These are phyloP conservation scores for Gentiana straminea DNA, from an alignment of 257 asterid genomes.

Conservation along the genomic window DNA sequence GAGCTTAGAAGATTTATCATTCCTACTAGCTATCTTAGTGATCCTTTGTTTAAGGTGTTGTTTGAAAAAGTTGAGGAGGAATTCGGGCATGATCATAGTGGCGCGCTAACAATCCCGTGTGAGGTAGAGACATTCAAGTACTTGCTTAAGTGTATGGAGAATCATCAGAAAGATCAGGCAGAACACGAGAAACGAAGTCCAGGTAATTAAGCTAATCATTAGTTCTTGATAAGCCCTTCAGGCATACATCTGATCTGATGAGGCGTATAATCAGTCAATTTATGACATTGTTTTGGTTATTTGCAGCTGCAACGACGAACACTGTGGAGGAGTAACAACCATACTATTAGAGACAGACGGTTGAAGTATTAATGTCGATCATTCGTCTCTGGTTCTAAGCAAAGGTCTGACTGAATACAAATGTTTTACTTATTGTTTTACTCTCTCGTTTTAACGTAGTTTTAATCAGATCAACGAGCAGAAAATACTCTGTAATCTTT, in stretches of 20 bases:
- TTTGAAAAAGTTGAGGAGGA: slow-evolving; percentile 67
- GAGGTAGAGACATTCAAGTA: slow-evolving; percentile 40
- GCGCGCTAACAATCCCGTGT: slow-evolving; percentile 65
- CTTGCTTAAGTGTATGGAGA: slow-evolving; percentile 30
- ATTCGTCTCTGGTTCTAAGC: slow-evolving; percentile 19
- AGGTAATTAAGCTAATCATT: slow-evolving; percentile 1
- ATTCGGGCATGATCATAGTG: slow-evolving; percentile 63
- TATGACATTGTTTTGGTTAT: too few relatives aligned
- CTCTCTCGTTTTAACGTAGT: neutral
- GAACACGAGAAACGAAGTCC: slow-evolving; percentile 3
- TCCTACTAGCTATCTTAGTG: slow-evolving; percentile 52
- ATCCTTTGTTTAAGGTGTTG: slow-evolving; percentile 50
- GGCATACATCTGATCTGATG: too few relatives aligned
- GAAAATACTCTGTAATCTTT: slow-evolving; percentile 5
- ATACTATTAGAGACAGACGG: slow-evolving; percentile 5
- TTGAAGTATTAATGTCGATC: slow-evolving; percentile 6
- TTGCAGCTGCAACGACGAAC: slow-evolving; percentile 21
- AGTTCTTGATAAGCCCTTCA: too few relatives aligned
- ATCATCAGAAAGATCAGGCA: slow-evolving; percentile 22
- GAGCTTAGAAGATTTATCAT: slow-evolving; percentile 53
- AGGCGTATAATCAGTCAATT: too few relatives aligned
- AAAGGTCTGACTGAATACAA: slow-evolving; percentile 9
- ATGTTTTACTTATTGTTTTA: slow-evolving; percentile 8
- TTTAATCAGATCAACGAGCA: slow-evolving; percentile 5
- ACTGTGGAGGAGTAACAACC: slow-evolving; percentile 13